Evolutionary conservation across 2,329 filamentous ascomycete species (phyloP), one percentile per base, ranked within the genome.

Genomic region (Macrophomina phaseolina): DNA sequence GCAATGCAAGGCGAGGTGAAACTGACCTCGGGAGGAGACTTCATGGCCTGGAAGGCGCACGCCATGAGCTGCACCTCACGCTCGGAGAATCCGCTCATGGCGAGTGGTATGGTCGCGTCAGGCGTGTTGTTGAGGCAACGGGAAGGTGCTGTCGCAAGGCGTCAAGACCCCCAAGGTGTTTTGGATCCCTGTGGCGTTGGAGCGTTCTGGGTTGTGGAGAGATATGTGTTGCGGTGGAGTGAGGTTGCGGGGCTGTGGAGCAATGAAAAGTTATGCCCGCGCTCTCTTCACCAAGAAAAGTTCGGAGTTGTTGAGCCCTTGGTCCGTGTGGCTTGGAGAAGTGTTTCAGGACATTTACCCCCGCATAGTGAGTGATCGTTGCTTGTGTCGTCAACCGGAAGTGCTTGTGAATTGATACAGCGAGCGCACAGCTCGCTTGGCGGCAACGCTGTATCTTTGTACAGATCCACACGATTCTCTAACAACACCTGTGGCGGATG

Each of bases 31-130:
- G 60, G 49, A 4, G 56, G 65, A 11, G 38, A 40, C 34, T 55
- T 51, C 65, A 67, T 63, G 48, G 58, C 51, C n/a, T 67, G 58
- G 60, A 67, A 67, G 40, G 65, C 65, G 65, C 65, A 67, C 2
- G 65, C 65, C 65, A 67, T 67, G 65, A 67, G 56, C 51, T 64
- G 48, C n/a, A 64, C 42, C 5, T 66, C 64, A 46, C 64, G 64
- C 28, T 66, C 64, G 5, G 32, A 40, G 34, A 66, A 66, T 12
- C 14, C 38, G 46, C 53, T 40, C 64, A 66, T 66, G 14, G 5
- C 61, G 14, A 34, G 5, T 60, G 14, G 38, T 9, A n/a, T 45
- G 42, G 16, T 45, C 36, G 36, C 11, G 36, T 38, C 36, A 38
- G 11, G 36, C 36, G 53, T 58, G 53, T 58, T 38, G 42, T 28